These are phyloP conservation scores for Wickerhamomyces bovis DNA, from an alignment of 805 yeast species.

Conservation along the genomic window DNA sequence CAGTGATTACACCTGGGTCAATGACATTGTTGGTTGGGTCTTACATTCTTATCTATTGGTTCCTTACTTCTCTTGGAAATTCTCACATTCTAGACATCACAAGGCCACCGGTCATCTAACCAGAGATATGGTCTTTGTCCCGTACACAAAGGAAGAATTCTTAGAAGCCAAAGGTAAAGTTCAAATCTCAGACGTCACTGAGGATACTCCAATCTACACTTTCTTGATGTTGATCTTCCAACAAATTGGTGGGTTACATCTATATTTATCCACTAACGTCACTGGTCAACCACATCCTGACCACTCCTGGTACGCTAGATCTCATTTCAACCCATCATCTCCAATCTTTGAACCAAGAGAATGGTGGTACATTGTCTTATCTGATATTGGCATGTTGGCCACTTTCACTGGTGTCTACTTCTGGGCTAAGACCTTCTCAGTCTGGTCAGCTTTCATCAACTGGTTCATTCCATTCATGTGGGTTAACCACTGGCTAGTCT, in stretches of 20 bases:
- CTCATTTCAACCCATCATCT: conserved; percentile 50
- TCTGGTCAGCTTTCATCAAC: conserved; percentile 44
- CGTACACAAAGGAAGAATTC: conserved; percentile 44
- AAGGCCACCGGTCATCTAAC: conserved; percentile 57
- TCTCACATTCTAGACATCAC: conserved; percentile 54
- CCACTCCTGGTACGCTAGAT: conserved; percentile 34
- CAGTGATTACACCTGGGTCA: conserved; percentile 45
- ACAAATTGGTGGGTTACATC: conserved; percentile 51
- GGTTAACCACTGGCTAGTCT: conserved; percentile 63
- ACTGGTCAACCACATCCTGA: conserved; percentile 49
- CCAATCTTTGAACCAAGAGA: conserved; percentile 50
- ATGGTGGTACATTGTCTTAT: conserved; percentile 47
- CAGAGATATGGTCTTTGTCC: conserved; percentile 56
- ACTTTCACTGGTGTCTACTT: conserved; percentile 41
- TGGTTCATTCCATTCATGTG: conserved; percentile 55
- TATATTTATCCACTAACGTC: conserved; percentile 45
- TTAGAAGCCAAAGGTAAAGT: conserved; percentile 28
- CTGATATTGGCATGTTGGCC: conserved; percentile 49
- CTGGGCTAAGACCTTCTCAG: conserved; percentile 44
- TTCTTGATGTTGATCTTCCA: conserved; percentile 40
- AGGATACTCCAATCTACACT: conserved; percentile 49
- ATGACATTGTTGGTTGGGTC: conserved; percentile 56
- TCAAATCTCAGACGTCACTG: conserved; percentile 39
- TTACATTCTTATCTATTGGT: conserved; percentile 51
- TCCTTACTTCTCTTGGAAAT: conserved; percentile 61